Evolutionary conservation across 352 stramenopile genomes (phyloP).

Genomic region (Lagenidium giganteum): DNA sequence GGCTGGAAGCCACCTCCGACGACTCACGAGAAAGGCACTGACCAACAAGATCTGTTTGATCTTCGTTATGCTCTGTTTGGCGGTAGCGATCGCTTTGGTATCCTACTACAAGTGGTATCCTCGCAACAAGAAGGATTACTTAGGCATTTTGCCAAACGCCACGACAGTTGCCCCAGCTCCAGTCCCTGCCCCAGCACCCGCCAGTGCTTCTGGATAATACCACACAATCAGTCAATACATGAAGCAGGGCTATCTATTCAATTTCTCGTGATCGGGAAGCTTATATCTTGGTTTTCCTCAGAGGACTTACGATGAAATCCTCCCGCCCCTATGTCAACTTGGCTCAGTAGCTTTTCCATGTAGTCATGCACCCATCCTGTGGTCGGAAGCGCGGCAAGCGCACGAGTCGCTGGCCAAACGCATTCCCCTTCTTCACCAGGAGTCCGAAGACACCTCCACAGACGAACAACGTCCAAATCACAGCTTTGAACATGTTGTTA

Average conservation of each 20-base stretch:
- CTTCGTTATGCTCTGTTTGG: slow-evolving; percentile 55
- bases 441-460: slow-evolving; percentile 37
- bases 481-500: slow-evolving; percentile 45
- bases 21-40: slow-evolving; percentile 51
- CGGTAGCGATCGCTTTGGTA: slow-evolving; percentile 46
- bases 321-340: no score
- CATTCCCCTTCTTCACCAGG: slow-evolving; percentile 76
- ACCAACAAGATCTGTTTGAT: slow-evolving; percentile 57
- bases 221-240: background rate
- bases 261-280: no score
- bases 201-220: background rate
- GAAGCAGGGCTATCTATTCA: no score
- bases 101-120: slow-evolving; percentile 82
- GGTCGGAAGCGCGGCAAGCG: slow-evolving; percentile 54
- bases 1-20: slow-evolving; percentile 41
- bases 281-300: no score
- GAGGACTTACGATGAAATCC: no score
- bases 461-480: slow-evolving; percentile 48
- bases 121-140: slow-evolving; percentile 59
- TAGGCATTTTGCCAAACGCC: slow-evolving; percentile 36
- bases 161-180: no score
- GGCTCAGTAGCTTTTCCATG: slow-evolving; percentile 48
- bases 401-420: slow-evolving; percentile 61
- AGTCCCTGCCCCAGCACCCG: background rate
- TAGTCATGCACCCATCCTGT: slow-evolving; percentile 73